These are phyloP conservation scores for Malassezia furfur DNA, from an alignment of 1,284 basidiomycete species.

Conservation along the genomic window DNA sequence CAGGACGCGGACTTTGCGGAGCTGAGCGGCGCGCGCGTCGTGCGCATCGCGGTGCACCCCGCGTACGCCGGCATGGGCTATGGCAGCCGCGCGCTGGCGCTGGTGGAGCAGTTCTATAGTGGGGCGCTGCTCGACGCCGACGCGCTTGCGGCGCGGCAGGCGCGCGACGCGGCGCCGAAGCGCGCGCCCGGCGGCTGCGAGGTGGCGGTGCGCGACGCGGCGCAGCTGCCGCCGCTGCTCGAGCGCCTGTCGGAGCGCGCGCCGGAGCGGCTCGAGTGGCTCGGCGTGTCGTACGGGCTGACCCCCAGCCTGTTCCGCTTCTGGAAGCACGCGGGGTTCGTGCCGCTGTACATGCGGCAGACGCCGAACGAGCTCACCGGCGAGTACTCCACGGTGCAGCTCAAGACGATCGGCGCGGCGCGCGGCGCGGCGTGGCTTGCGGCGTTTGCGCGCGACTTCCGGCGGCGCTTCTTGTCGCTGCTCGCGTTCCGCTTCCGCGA, in stretches of 20 bases:
- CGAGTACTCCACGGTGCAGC: slow-evolving; percentile 91
- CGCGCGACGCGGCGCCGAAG: background rate
- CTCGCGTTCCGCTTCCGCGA: slow-evolving; percentile 91
- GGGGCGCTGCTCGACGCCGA: slow-evolving; percentile 78
- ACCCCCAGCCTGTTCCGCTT: slow-evolving; percentile 83
- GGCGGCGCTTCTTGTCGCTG: slow-evolving; percentile 75
- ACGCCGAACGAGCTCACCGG: slow-evolving; percentile 90
- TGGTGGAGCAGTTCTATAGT: slow-evolving; percentile 73
- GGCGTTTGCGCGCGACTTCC: slow-evolving; percentile 89
- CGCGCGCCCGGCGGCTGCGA: slow-evolving; percentile 21
- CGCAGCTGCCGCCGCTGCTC: slow-evolving; percentile 82
- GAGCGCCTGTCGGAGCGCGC: slow-evolving; percentile 80
- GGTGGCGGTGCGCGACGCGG: slow-evolving; percentile 62
- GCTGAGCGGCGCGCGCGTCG: slow-evolving; percentile 80
- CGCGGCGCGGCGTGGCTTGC: slow-evolving; percentile 62
- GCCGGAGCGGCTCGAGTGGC: slow-evolving; percentile 83
- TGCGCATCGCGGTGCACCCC: slow-evolving; percentile 92
- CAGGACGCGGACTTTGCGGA: slow-evolving; percentile 86
- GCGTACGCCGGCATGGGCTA: slow-evolving; percentile 92
- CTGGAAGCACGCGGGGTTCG: slow-evolving; percentile 88
- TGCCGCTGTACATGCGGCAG: slow-evolving; percentile 86
- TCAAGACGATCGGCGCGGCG: slow-evolving; percentile 52
- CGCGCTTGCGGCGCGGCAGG: slow-evolving; percentile 19
- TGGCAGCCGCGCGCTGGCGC: slow-evolving; percentile 78
- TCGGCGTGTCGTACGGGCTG: slow-evolving; percentile 91